phyloP scores from a whole-genome alignment of 352 stramenopile genomes.

The Phytophthora multivora region DNA sequence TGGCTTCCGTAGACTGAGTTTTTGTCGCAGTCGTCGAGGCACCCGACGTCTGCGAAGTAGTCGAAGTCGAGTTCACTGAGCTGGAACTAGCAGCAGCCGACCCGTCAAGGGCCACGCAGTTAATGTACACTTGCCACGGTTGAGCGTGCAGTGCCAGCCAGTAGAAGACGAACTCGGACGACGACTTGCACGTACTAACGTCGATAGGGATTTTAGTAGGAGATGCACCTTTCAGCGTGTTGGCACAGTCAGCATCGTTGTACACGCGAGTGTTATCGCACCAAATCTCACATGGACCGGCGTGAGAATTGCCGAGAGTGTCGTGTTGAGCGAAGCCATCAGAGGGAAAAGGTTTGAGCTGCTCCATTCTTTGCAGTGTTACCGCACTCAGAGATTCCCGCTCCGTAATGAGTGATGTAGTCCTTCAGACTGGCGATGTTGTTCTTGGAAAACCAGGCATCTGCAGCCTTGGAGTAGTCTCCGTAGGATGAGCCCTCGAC shows the following conservation, averaged over 20 bases:
- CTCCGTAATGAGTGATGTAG: not conserved
- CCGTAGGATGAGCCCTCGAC: not conserved
- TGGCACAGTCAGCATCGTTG: not conserved
- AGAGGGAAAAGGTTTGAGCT: not conserved
- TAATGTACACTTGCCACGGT: slow-evolving; percentile 52
- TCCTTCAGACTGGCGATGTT: not conserved
- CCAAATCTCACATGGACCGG: not conserved
- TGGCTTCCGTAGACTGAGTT: no score
- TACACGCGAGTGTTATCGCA: not conserved
- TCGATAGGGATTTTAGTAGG: slow-evolving; percentile 43
- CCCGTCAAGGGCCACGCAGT: slow-evolving; percentile 37
- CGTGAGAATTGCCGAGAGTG: not conserved
- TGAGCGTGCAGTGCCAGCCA: slow-evolving; percentile 45
- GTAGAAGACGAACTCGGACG: slow-evolving; percentile 42
- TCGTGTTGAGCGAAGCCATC: not conserved
- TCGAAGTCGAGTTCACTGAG: slow-evolving; percentile 11
- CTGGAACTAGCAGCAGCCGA: slow-evolving; percentile 2
- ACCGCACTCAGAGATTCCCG: not conserved
- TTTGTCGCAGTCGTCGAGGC: no score
- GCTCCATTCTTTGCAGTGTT: not conserved
- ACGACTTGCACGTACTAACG: slow-evolving; percentile 30
- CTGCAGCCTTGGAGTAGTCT: not conserved
- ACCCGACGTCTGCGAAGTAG: no score
- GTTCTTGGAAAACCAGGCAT: not conserved
- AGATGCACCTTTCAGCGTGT: no score